Conservation (phyloP, 2,329 filamentous ascomycete species). For the Magnaporthales sp. region DNA sequence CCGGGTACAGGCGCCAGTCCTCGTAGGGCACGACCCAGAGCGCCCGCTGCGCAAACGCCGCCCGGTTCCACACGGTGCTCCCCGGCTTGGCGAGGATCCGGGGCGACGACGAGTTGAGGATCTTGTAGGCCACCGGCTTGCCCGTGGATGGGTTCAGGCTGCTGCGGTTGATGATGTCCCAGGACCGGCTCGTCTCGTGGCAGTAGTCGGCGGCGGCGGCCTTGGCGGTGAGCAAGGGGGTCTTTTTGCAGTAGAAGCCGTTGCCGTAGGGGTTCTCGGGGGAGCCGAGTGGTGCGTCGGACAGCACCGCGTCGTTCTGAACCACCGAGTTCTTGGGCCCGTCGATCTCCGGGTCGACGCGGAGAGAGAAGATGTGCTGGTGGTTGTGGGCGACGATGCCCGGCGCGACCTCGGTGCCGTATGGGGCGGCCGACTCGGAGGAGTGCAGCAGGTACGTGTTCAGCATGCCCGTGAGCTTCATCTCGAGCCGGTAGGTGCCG, state of each 20-base stretch:
- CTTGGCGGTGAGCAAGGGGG: slow-evolving; percentile 27
- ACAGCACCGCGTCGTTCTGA: slow-evolving; percentile 58
- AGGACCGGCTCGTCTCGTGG: slow-evolving; percentile 38
- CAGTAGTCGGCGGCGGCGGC: slow-evolving; percentile 46
- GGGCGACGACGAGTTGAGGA: slow-evolving; percentile 42
- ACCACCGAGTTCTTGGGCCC: slow-evolving; percentile 57
- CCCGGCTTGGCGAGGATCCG: slow-evolving; percentile 45
- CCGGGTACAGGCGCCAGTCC: slow-evolving; percentile 51
- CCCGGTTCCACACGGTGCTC: slow-evolving; percentile 46
- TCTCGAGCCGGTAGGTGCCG: slow-evolving; percentile 54
- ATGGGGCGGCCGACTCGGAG: slow-evolving; percentile 16
- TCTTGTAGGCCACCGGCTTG: slow-evolving; percentile 40
- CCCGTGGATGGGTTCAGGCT: slow-evolving; percentile 38
- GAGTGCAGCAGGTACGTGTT: slow-evolving; percentile 62
- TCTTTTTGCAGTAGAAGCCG: slow-evolving; percentile 26
- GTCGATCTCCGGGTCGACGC: slow-evolving; percentile 33
- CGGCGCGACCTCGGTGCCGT: slow-evolving; percentile 40
- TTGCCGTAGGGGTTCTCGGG: slow-evolving; percentile 47
- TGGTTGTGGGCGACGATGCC: slow-evolving; percentile 47
- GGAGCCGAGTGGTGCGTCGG: slow-evolving; percentile 54
- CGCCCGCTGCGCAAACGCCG: slow-evolving; percentile 48
- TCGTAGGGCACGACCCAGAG: slow-evolving; percentile 49
- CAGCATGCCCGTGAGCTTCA: slow-evolving; percentile 65
- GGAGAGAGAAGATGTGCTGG: slow-evolving; percentile 45
- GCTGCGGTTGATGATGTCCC: slow-evolving; percentile 37